Evolutionary conservation across 192 early-diverging fungal species (phyloP).

Genomic region (Coemansia sp.): DNA sequence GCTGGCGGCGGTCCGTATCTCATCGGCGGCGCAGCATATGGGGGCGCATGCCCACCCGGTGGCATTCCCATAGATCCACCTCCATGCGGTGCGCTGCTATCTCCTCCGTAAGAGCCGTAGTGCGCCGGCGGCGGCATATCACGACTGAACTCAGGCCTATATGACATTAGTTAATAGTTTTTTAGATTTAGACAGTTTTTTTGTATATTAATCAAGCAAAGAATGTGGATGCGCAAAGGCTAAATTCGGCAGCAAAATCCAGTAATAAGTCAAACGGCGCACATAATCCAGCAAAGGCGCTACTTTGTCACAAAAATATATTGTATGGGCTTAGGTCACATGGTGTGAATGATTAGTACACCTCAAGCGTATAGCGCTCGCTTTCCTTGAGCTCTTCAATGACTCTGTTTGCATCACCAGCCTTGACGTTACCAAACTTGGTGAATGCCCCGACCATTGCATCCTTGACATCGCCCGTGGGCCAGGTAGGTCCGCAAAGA

Average conservation of each 20-base stretch:
- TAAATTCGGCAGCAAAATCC: not conserved
- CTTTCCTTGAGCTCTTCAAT: constrained; percentile 91
- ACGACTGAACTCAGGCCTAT: not conserved
- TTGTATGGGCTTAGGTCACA: constrained; percentile 1
- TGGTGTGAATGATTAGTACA: constrained; percentile 58
- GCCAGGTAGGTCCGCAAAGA: constrained; percentile 97
- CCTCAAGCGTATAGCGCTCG: constrained; percentile 91
- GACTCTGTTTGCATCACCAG: constrained; percentile 63
- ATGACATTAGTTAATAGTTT: not conserved
- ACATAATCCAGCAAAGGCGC: not conserved
- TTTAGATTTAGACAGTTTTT: not conserved
- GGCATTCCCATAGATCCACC: constrained; percentile 11
- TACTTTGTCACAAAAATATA: not conserved
- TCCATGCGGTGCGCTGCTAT: not conserved
- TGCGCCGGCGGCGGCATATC: constrained; percentile 5
- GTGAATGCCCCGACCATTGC: constrained; percentile 81
- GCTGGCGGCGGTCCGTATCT: constrained; percentile 7
- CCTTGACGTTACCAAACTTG: constrained; percentile 58
- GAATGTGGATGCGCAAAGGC: not conserved
- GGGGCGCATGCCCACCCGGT: constrained; percentile 2
- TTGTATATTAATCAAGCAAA: not conserved
- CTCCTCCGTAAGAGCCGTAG: not conserved
- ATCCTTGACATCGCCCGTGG: constrained; percentile 89
- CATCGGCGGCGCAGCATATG: not conserved
- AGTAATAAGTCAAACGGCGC: not conserved